Evolutionary conservation across 129 eudicot genomes (phyloP), one percentile per base, ranked within the genome.

Genomic region (Centrapalus pauciflorus): DNA sequence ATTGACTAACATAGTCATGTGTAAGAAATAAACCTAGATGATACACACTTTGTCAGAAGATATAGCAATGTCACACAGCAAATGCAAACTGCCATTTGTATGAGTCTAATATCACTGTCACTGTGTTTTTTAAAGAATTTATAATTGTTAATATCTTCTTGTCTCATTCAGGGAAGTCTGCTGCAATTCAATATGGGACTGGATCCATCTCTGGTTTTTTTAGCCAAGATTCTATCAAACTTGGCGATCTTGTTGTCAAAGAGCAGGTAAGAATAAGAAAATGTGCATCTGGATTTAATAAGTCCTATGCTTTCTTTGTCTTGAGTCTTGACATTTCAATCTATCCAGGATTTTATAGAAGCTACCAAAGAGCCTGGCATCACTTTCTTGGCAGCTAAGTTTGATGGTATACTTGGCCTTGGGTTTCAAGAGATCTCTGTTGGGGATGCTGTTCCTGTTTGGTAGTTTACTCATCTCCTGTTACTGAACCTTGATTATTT

Each of bases 391-490:
- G 62, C 79, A 34, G 84, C 74, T 49, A 84, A 84, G 25, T 84
- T 84, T 52, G 90, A 84, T 59, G 90, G 90, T 40, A 78, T 84
- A 24, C 72, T 84, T 54, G 90, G 90, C 43, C 87, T 84, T 63
- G 87, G 86, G 50, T 84, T 81, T 73, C 81, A 66, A 73, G 76
- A 72, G 51, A 67, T 79, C 55, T 73, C 82, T 21, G 78, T 69
- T 25, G 87, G 77, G 7, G 66, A 48, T 27, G 86, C 72, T 19
- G 71, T 76, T 66, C 89, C 85, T 26, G 80, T 81, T 48, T 84
- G 89, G 89, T 84, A 77, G 7, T 38, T 50, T 34, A 25, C 76
- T 16, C 25, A 16, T 16, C 21, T 23, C 58, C 58, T 70, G 57
- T 67, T 17, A 33, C 26, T 26, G 7, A 61, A 40, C 61, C 46